These are phyloP conservation scores for Detonula confervacea DNA, from an alignment of 352 stramenopile genomes.

Conservation along the genomic window DNA sequence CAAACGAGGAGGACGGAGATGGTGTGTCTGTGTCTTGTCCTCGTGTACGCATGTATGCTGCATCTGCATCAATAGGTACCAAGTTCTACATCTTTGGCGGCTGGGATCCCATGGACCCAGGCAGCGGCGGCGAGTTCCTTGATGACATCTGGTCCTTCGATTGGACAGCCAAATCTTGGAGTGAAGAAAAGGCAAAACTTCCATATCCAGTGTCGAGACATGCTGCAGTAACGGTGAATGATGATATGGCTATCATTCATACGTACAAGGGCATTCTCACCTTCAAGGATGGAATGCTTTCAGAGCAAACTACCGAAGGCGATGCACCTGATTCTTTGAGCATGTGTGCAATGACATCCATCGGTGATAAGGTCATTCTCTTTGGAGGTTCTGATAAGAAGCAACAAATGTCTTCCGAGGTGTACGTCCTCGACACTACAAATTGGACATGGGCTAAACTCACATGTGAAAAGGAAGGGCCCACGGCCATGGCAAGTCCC, in stretches of 20 bases:
- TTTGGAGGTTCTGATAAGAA: constrained; percentile 49
- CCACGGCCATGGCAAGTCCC: constrained; percentile 17
- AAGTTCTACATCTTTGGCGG: constrained; percentile 43
- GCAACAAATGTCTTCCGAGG: constrained; percentile 26
- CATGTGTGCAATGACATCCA: constrained; percentile 34
- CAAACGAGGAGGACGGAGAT: too few species aligned
- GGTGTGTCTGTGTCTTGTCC: too few species aligned
- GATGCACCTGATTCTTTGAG: constrained; percentile 24
- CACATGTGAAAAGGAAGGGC: constrained; percentile 3
- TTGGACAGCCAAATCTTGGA: constrained; percentile 9
- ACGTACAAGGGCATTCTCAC: constrained; percentile 43
- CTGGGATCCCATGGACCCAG: constrained; percentile 47
- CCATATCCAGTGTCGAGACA: constrained; percentile 36
- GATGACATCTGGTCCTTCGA: constrained; percentile 46
- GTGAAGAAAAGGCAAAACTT: not conserved
- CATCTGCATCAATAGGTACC: constrained; percentile 11
- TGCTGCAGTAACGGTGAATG: constrained; percentile 17
- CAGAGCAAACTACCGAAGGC: constrained; percentile 24
- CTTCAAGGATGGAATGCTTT: not conserved
- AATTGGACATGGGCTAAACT: constrained; percentile 50
- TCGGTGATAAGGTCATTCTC: constrained; percentile 18
- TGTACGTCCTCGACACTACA: constrained; percentile 38
- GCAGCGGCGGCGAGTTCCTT: constrained; percentile 43
- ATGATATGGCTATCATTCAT: constrained; percentile 25
- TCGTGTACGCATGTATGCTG: constrained; percentile 34